Evolutionary conservation across 495 filamentous ascomycete genomes (phyloP).

Genomic region (Lophiostoma macrostomum): DNA sequence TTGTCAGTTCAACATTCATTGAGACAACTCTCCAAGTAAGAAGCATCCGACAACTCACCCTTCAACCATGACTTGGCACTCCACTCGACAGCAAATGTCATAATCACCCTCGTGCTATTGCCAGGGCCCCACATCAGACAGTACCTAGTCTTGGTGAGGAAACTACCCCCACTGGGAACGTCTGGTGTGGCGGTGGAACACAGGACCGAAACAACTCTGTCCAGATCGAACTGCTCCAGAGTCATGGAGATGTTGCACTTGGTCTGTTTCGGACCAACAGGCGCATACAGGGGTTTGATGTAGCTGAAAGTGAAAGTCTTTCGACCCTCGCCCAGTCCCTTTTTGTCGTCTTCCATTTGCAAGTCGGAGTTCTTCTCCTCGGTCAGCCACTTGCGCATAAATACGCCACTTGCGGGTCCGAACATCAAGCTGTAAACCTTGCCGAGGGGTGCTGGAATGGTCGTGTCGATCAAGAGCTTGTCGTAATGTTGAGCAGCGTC

Average conservation of each 20-base stretch:
- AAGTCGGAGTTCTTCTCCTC: constrained; percentile 90
- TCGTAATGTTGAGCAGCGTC: constrained; percentile 78
- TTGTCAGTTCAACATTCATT: too few species aligned
- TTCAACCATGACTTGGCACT: constrained; percentile 97
- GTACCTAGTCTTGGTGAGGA: constrained; percentile 87
- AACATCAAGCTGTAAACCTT: constrained; percentile 88
- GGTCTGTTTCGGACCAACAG: constrained; percentile 91
- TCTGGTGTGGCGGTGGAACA: constrained; percentile 82
- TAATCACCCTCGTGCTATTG: constrained; percentile 76
- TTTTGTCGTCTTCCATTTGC: constrained; percentile 75
- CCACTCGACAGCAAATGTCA: constrained; percentile 92
- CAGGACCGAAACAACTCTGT: constrained; percentile 73
- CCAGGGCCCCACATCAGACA: constrained; percentile 87
- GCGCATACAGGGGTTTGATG: constrained; percentile 80
- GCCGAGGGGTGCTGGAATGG: constrained; percentile 82
- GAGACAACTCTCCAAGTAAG: not conserved
- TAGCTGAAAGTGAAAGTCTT: constrained; percentile 76
- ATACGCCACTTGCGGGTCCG: constrained; percentile 71
- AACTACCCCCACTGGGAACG: constrained; percentile 90
- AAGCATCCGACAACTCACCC: constrained; percentile 53
- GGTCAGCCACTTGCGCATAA: constrained; percentile 79
- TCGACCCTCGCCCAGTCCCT: constrained; percentile 68
- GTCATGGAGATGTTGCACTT: constrained; percentile 88
- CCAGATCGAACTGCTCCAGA: constrained; percentile 77
- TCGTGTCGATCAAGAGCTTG: constrained; percentile 77